Conservation (phyloP, 176 grass and related monocot species). For the Phoenix roebelenii region DNA sequence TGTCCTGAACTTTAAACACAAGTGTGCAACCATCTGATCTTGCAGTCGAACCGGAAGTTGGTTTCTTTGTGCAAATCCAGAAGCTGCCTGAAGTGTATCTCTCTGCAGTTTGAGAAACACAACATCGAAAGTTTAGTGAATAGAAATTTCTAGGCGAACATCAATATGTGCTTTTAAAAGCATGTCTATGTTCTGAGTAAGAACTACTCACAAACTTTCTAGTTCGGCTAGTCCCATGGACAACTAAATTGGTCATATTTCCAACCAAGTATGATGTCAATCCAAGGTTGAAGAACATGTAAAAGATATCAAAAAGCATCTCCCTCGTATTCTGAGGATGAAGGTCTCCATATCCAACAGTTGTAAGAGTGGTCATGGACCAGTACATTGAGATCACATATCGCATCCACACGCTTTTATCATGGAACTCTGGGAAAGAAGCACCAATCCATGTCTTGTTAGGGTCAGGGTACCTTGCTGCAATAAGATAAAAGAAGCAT, state of each 20-base stretch:
- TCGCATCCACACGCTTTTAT: conserved; percentile 44
- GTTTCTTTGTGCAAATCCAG: conserved; percentile 85
- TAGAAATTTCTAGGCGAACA: not conserved
- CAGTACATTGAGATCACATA: conserved; percentile 91
- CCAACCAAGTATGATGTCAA: conserved; percentile 96
- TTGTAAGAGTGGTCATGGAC: conserved; percentile 96
- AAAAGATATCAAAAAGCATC: conserved; percentile 80
- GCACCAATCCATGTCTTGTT: conserved; percentile 67
- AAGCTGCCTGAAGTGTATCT: conserved; percentile 95
- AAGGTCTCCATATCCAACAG: conserved; percentile 92
- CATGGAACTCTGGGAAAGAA: conserved; percentile 74
- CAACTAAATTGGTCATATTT: conserved; percentile 98
- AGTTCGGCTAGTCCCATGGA: conserved; percentile 89
- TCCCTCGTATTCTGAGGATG: conserved; percentile 82
- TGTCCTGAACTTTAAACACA: conserved; percentile 96
- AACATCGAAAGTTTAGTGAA: not conserved
- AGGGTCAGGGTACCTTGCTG: conserved; percentile 68
- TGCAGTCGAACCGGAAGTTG: conserved; percentile 69
- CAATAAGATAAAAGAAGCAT: conserved; percentile 93
- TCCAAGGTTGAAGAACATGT: conserved; percentile 99
- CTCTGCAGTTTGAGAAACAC: conserved; percentile 45
- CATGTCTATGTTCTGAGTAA: conserved; percentile 3
- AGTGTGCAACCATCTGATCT: conserved; percentile 98
- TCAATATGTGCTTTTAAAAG: conserved; percentile 2
- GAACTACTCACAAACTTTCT: conserved; percentile 75